Evolutionary conservation across 345 rosid genomes (phyloP), one percentile per base, ranked within the genome.

Genomic region (Mangifera indica): DNA sequence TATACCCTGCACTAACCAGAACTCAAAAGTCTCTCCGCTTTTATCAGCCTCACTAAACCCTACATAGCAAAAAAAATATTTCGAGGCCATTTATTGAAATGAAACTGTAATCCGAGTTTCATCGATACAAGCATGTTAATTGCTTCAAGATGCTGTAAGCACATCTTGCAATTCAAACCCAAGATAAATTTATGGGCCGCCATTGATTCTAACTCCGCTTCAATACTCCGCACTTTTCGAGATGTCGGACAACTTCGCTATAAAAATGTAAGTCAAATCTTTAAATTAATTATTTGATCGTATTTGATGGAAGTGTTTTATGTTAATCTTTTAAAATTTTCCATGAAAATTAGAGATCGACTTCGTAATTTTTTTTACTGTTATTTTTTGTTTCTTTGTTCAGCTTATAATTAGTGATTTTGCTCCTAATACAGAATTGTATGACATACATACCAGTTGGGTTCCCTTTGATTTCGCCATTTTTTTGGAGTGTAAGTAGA

Each of bases 361-460:
- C 42, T 26, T 24, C 11, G 15, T 15, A 59, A 62, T n/a, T 37
- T 37, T 40, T 62, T 32, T 2, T 9, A 6, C 2, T 6, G 14
- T n/a, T 25, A 34, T 24, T 45, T n/a, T 24, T 29, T 42, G 25
- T 25, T 5, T n/a, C n/a, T 58, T 51, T 46, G 3, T 61, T 44
- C 15, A 29, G 52, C 69, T 44, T 34, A 9, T 71, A 24, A 63
- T 62, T 70, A 72, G 74, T 74, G 69, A 46, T 66, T 60, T 46
- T 73, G 54, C 54, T 67, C 76, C 63, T 81, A 75, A 74, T 85
- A 79, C 91, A 89, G 93, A 84, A 67, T 72, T 66, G 73, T 75
- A 67, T 84, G 70, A 46, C 77, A 67, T 78, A 69, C 67, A 71
- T 71, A 68, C 71, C 80, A 63, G 80, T 72, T 83, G 84, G 77